Evolutionary conservation across 2,329 filamentous ascomycete genomes (phyloP).

Genomic region (Fusarium hostae): DNA sequence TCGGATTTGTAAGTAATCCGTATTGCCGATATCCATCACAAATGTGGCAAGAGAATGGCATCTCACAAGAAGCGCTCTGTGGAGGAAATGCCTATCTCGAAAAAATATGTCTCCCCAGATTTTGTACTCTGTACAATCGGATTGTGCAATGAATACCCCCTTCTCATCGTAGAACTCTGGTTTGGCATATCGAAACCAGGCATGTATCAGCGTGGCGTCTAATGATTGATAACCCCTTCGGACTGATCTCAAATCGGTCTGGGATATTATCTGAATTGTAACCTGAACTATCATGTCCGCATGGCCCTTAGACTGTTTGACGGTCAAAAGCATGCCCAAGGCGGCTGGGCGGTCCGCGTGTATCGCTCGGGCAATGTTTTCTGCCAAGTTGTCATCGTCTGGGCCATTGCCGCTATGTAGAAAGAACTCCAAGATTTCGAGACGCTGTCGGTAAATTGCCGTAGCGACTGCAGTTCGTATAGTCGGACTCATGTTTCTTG

Average conservation of each 20-base stretch:
- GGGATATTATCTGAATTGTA: fast-evolving
- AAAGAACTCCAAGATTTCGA: not conserved
- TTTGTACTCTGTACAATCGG: not conserved
- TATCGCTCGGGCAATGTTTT: fast-evolving
- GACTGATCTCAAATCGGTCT: fast-evolving
- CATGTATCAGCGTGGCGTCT: fast-evolving
- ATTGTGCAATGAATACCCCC: fast-evolving
- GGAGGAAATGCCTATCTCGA: too few relatives aligned
- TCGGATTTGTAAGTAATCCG: fast-evolving
- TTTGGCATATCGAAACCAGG: not conserved
- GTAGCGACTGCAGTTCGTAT: not conserved
- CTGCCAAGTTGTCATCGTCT: fast-evolving
- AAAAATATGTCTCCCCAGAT: fast-evolving
- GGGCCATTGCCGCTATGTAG: fast-evolving
- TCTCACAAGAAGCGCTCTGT: fast-evolving
- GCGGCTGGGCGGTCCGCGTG: fast-evolving
- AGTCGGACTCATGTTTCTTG: fast-evolving
- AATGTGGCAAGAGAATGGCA: fast-evolving
- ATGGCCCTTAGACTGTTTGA: fast-evolving
- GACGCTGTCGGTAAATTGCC: not conserved
- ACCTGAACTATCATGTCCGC: fast-evolving
- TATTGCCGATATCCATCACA: fast-evolving
- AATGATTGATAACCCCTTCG: fast-evolving
- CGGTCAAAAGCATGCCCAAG: fast-evolving
- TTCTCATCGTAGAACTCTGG: not conserved